phyloP scores from a whole-genome alignment of 176 grass and related monocot species.

The Aegilops longissima region DNA sequence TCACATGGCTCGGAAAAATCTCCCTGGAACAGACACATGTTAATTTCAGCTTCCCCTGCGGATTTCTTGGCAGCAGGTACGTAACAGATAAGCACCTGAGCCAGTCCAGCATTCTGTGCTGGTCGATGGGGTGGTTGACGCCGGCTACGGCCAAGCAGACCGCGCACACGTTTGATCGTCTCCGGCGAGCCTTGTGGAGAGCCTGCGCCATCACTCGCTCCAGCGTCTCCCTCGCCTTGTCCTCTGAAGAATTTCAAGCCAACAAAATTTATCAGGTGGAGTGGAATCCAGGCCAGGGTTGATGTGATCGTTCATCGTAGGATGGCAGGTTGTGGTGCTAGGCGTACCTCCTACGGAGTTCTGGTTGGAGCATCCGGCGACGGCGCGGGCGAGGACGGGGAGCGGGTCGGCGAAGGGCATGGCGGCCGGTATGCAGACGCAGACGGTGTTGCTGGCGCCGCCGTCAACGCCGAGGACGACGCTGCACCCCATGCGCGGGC shows the following conservation, averaged over 20 bases:
- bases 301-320: background rate
- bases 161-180: conserved; percentile 43
- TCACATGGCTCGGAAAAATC: conserved; percentile 63
- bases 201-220: conserved; percentile 69
- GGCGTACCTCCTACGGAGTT: conserved; percentile 71
- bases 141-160: conserved; percentile 74
- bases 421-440: conserved; percentile 63
- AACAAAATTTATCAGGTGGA: background rate
- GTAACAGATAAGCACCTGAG: conserved; percentile 38
- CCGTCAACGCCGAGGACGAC: conserved; percentile 81
- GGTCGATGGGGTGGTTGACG: conserved; percentile 66
- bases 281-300: too few species aligned
- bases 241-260: conserved; percentile 44
- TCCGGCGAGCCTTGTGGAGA: conserved; percentile 54
- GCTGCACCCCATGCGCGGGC: conserved; percentile 38
- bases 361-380: conserved; percentile 75
- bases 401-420: conserved; percentile 51
- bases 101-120: conserved; percentile 67
- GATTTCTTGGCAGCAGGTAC: background rate
- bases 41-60: background rate
- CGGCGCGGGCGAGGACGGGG: conserved; percentile 60
- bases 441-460: conserved; percentile 70
- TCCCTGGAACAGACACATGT: conserved; percentile 36
- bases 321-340: background rate
- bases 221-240: conserved; percentile 56